Evolutionary conservation across 371 early-diverging fungal genomes (phyloP), one percentile per base, ranked within the genome.

Genomic region (Mortierella sp.): DNA sequence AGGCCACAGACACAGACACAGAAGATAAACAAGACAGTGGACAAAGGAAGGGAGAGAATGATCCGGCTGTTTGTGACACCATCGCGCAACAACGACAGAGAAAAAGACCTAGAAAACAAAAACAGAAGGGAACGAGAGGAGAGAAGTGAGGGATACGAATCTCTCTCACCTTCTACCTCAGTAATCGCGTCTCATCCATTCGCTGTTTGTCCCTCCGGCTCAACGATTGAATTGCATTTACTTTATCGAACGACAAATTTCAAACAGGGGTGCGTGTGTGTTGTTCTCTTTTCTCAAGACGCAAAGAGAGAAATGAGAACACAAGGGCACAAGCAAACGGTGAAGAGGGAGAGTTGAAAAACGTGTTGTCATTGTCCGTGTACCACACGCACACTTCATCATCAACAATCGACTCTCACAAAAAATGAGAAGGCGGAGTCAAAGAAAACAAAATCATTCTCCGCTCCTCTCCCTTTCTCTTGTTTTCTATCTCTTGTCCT

Each of bases 381-480:
- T 68, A 41, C 43, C 41, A 68, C 43, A 68, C 68, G 68, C 10
- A 18, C 35, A 63, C 16, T 21, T 35, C 35, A 35, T 14, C 2
- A 35, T 32, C 35, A 24, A 51, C 51, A 38, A 68, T 18, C 65
- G 32, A 18, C 27, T 21, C 10, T 56, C 56, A 56, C 41, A n/a
- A 24, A 56, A 56, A 27, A 60, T 21, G 24, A 21, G 68, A 68
- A 68, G 68, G 68, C 68, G 68, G 68, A 68, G 68, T 68, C 63
- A 35, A 41, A 21, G 68, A 41, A 41, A 24, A 18, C 41, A 38
- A 68, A 38, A 68, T 68, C 32, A 35, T 6, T 63, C 35, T 32
- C 35, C 35, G 32, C 18, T 32, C 35, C 18, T 32, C 35, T 6
- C 18, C 32, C 35, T 7, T 14, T 35, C 38, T 29, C 18, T 35